phyloP scores from a whole-genome alignment of 208 protist species.

The Acanthamoeba healyi region DNA sequence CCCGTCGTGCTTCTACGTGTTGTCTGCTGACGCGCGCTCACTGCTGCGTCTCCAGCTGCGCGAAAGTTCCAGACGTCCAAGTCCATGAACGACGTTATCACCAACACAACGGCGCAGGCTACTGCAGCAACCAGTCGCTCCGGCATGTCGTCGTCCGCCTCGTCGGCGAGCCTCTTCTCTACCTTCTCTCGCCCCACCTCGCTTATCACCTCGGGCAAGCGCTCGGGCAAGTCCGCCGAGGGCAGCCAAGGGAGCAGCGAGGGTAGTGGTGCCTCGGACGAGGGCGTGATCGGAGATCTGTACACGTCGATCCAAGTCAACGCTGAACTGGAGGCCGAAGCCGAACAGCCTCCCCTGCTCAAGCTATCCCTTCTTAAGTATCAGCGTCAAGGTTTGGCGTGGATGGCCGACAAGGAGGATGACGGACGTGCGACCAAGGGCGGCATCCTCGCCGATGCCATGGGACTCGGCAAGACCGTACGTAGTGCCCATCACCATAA shows the following conservation, averaged over 20 bases:
- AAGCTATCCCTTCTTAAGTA: constrained; percentile 50
- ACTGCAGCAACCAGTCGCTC: not conserved
- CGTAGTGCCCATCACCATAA: not conserved
- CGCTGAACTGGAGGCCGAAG: constrained; percentile 57
- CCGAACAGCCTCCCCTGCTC: constrained; percentile 38
- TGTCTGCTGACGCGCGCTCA: not conserved
- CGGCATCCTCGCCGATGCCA: constrained; percentile 72
- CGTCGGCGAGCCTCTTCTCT: not conserved
- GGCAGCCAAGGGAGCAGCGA: not conserved
- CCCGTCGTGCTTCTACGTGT: too few species aligned
- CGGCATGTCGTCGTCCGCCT: not conserved
- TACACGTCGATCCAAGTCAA: constrained; percentile 70
- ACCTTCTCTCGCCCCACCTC: not conserved
- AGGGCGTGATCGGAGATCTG: constrained; percentile 41
- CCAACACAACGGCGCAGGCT: not conserved
- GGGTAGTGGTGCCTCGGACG: not conserved
- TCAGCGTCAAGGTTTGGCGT: constrained; percentile 24
- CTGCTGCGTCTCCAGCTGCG: not conserved
- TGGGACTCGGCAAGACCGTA: constrained; percentile 75
- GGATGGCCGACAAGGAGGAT: not conserved
- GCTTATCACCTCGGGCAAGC: not conserved
- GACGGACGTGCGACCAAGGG: not conserved
- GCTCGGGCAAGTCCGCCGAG: not conserved
- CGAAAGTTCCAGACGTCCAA: constrained; percentile 6
- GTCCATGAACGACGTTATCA: not conserved